phyloP scores from a whole-genome alignment of 2,329 filamentous ascomycete species.

The Coniochaeta sp. region DNA sequence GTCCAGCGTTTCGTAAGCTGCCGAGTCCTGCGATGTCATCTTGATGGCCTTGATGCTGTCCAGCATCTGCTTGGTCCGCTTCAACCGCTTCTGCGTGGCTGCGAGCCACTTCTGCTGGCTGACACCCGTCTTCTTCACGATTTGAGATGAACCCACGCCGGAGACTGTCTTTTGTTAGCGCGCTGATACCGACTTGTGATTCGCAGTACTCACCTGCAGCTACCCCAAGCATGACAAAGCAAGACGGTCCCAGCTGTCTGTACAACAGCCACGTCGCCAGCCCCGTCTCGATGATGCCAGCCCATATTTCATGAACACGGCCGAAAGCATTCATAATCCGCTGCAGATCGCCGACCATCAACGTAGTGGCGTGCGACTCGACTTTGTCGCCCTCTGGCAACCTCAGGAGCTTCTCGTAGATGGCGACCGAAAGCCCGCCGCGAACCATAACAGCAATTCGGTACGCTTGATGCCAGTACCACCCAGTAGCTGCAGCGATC shows the following conservation, averaged over 20 bases:
- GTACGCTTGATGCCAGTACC: not conserved
- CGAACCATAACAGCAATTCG: not conserved
- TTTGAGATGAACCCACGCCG: too few species aligned
- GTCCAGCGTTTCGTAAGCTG: too few species aligned
- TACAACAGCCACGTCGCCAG: not conserved
- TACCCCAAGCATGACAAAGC: not conserved
- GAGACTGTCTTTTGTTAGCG: too few species aligned
- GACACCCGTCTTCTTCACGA: too few species aligned
- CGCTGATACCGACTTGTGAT: too few species aligned
- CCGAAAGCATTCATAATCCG: not conserved
- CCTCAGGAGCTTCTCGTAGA: not conserved
- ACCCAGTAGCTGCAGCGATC: not conserved
- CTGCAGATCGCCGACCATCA: not conserved
- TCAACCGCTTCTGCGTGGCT: too few species aligned
- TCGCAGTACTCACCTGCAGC: not conserved
- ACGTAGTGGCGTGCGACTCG: not conserved
- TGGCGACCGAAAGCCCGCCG: not conserved
- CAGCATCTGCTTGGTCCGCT: too few species aligned
- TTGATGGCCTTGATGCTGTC: too few species aligned
- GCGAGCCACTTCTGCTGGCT: too few species aligned
- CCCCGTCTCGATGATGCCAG: not conserved
- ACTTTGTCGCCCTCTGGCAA: not conserved
- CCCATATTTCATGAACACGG: not conserved
- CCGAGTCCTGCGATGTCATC: too few species aligned
- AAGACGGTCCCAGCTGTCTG: not conserved